A percentile compares a stretch with the other conserved stretches of the same genome.
Evolutionary conservation across 2,329 filamentous ascomycete genomes (phyloP).

Genomic region (Leptographium radiaticola): DNA sequence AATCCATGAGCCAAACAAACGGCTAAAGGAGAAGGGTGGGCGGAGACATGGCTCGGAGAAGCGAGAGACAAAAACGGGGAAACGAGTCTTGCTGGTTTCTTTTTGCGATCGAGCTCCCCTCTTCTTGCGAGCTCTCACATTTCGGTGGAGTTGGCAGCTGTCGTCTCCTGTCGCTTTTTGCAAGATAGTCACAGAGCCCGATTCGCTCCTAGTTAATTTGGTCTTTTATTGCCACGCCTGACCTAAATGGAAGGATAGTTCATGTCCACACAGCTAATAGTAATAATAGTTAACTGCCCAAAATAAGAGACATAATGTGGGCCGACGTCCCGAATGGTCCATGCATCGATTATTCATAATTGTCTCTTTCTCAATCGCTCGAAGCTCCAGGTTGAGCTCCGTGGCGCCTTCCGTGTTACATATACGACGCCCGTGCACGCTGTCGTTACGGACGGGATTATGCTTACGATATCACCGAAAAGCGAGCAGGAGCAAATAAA

Average conservation of each 20-base stretch:
- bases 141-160: conserved; percentile 3
- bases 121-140: conserved; percentile 2
- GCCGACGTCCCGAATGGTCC: neutral
- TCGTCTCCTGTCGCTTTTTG: neutral
- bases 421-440: no score
- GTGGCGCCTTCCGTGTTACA: no score
- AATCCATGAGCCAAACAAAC: neutral
- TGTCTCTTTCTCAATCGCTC: neutral
- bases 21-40: neutral
- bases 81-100: neutral
- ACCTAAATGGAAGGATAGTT: neutral
- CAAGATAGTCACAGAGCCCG: neutral
- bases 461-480: no score
- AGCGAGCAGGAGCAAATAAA: no score
- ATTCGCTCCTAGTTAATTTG: conserved; percentile 1
- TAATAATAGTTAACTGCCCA: neutral
- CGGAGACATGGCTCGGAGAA: neutral
- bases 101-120: conserved; percentile 4
- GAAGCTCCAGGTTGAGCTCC: no score
- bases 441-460: no score
- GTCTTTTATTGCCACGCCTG: conserved; percentile 3
- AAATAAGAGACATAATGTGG: neutral
- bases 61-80: conserved; percentile 6
- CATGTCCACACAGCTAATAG: neutral
- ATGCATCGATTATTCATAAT: neutral